phyloP scores from a whole-genome alignment of 2,329 filamentous ascomycete genomes.

The Hymenoscyphus albidus region DNA sequence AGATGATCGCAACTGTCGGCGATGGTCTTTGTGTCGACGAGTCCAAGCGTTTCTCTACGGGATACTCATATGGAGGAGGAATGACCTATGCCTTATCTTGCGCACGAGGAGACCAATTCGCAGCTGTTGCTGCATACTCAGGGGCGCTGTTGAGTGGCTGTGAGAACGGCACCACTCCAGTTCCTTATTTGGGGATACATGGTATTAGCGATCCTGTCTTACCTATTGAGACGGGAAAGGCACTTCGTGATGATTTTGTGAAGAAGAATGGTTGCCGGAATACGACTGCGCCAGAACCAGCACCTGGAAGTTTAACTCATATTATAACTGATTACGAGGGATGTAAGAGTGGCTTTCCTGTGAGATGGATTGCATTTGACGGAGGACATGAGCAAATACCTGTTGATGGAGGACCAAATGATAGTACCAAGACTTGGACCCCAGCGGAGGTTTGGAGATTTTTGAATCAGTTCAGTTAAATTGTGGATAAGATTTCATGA shows the following conservation, averaged over 20 bases:
- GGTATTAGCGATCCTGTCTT: slow-evolving; percentile 38
- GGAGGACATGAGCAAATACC: slow-evolving; percentile 32
- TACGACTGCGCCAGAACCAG: background rate
- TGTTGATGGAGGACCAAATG: slow-evolving; percentile 16
- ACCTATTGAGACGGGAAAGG: slow-evolving; percentile 33
- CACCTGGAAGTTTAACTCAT: background rate
- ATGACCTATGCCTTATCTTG: slow-evolving; percentile 38
- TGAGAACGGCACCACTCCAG: slow-evolving; percentile 32
- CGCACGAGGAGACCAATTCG: slow-evolving; percentile 33
- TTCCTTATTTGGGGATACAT: slow-evolving; percentile 37
- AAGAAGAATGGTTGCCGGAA: slow-evolving; percentile 36
- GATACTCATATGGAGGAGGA: slow-evolving; percentile 37
- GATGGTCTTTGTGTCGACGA: slow-evolving; percentile 36
- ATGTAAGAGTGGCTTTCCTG: slow-evolving; percentile 35
- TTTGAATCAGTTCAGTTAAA: slow-evolving; percentile 22
- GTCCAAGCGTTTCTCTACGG: slow-evolving; percentile 34
- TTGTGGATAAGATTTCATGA: background rate
- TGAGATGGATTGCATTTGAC: slow-evolving; percentile 36
- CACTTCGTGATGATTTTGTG: slow-evolving; percentile 38
- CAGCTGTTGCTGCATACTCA: slow-evolving; percentile 35
- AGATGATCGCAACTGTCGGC: slow-evolving; percentile 33
- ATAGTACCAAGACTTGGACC: slow-evolving; percentile 20
- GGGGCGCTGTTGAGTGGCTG: slow-evolving; percentile 32
- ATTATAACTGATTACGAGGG: slow-evolving; percentile 26
- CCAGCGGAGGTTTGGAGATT: slow-evolving; percentile 35